These are phyloP conservation scores for Backusella tarrabulga DNA, from an alignment of 192 early-diverging fungal genomes.

Conservation along the genomic window DNA sequence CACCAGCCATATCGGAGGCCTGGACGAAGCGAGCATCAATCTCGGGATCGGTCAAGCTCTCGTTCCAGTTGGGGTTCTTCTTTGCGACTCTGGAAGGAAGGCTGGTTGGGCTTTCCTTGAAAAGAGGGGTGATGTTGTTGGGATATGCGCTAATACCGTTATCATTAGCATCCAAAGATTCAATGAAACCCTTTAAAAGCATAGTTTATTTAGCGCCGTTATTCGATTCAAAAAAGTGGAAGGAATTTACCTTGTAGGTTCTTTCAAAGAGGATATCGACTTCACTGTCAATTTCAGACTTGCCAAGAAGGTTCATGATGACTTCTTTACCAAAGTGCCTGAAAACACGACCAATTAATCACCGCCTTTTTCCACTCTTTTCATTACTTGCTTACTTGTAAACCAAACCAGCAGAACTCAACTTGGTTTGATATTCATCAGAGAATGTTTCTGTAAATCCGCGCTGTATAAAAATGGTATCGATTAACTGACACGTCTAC, in stretches of 20 bases:
- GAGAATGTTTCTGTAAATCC: constrained; percentile 90
- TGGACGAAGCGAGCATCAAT: constrained; percentile 64
- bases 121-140: constrained; percentile 71
- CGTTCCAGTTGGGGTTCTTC: constrained; percentile 96
- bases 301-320: constrained; percentile 56
- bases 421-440: constrained; percentile 71
- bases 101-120: constrained; percentile 76
- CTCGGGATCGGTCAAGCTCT: constrained; percentile 63
- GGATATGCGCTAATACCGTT: constrained; percentile 94
- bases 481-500: neutral
- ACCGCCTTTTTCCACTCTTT: neutral
- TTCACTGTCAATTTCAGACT: constrained; percentile 48
- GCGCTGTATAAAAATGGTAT: constrained; percentile 38
- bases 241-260: constrained; percentile 65
- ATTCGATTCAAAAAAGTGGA: neutral
- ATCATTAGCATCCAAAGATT: constrained; percentile 83
- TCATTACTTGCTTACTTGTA: constrained; percentile 67
- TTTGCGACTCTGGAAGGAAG: constrained; percentile 76
- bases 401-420: constrained; percentile 92
- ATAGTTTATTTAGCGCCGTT: neutral
- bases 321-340: constrained; percentile 88
- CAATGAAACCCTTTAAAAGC: constrained; percentile 58
- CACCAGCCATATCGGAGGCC: constrained; percentile 75
- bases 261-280: constrained; percentile 77
- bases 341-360: constrained; percentile 1